A percentile compares a stretch with the other conserved stretches of the same genome.
These are phyloP conservation scores for Graphilbum ipis-grandicollis DNA, from an alignment of 2,329 filamentous ascomycete genomes.

Conservation along the genomic window DNA sequence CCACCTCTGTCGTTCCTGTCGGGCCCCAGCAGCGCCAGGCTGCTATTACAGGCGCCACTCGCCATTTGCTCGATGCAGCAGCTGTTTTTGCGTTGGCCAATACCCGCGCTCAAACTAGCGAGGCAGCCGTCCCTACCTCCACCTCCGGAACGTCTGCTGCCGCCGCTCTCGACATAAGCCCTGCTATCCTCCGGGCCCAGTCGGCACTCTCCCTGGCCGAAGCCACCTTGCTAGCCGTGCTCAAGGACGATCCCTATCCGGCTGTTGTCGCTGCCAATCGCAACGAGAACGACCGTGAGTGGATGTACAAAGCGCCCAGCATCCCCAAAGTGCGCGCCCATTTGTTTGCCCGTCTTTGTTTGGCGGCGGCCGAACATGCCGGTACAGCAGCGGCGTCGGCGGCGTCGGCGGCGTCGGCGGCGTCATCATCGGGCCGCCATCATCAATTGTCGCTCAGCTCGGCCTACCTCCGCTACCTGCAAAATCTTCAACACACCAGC, in stretches of 20 bases:
- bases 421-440: slow-evolving; percentile 17
- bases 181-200: slow-evolving; percentile 35
- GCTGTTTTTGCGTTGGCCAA: slow-evolving; percentile 58
- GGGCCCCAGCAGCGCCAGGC: slow-evolving; percentile 48
- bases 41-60: slow-evolving; percentile 58
- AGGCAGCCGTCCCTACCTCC: too few relatives aligned
- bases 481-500: slow-evolving; percentile 57
- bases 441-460: slow-evolving; percentile 31
- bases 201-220: slow-evolving; percentile 62
- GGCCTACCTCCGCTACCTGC: slow-evolving; percentile 53
- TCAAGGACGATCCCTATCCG: slow-evolving; percentile 91
- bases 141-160: too few relatives aligned
- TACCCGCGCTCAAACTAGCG: too few relatives aligned
- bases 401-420: slow-evolving; percentile 15
- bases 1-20: slow-evolving; percentile 40
- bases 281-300: slow-evolving; percentile 73
- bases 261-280: slow-evolving; percentile 64
- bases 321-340: slow-evolving; percentile 80
- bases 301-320: slow-evolving; percentile 87
- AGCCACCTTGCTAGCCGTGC: slow-evolving; percentile 72
- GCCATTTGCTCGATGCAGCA: slow-evolving; percentile 59
- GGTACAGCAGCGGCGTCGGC: slow-evolving; percentile 40
- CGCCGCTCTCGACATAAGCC: slow-evolving; percentile 27
- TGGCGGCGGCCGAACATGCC: slow-evolving; percentile 79
- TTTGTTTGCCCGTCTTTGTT: slow-evolving; percentile 71